Evolutionary conservation across 73 alveolate species (phyloP).

Genomic region (Effrenium voratum): DNA sequence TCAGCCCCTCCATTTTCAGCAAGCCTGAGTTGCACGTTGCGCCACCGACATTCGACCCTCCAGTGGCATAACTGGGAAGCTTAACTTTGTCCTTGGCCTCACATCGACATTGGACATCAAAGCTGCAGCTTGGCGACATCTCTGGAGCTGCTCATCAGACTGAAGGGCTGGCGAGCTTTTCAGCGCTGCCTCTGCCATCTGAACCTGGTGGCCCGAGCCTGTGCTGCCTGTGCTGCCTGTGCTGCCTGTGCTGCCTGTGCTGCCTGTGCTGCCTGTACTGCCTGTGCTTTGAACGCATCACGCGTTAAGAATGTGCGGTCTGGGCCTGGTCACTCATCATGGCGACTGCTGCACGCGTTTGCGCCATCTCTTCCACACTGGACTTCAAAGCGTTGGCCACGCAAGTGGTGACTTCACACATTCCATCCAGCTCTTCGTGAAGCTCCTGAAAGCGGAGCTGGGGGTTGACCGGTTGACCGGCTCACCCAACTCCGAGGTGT

Average conservation of each 20-base stretch:
- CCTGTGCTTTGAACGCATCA: neutral
- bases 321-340: slow-evolving; percentile 58
- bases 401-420: slow-evolving; percentile 64
- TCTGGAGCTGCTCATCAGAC: slow-evolving; percentile 46
- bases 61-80: neutral
- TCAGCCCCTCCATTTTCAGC: slow-evolving; percentile 19
- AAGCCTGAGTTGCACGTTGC: neutral
- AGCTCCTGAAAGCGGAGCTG: too few relatives aligned
- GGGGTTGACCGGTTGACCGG: too few relatives aligned
- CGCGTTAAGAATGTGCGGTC: too few relatives aligned
- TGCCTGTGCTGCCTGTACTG: neutral
- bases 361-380: slow-evolving; percentile 74
- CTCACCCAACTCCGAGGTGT: too few relatives aligned
- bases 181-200: slow-evolving; percentile 76
- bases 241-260: neutral
- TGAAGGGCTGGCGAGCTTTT: slow-evolving; percentile 54
- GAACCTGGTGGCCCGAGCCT: neutral
- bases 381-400: slow-evolving; percentile 49
- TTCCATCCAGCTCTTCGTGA: slow-evolving; percentile 63
- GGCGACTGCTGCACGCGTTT: slow-evolving; percentile 72
- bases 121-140: slow-evolving; percentile 34
- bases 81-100: neutral
- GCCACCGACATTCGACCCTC: neutral
- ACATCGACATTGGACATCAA: neutral
- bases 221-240: neutral